phyloP scores from a whole-genome alignment of 2,329 filamentous ascomycete species.

The Talaromyces sp. region DNA sequence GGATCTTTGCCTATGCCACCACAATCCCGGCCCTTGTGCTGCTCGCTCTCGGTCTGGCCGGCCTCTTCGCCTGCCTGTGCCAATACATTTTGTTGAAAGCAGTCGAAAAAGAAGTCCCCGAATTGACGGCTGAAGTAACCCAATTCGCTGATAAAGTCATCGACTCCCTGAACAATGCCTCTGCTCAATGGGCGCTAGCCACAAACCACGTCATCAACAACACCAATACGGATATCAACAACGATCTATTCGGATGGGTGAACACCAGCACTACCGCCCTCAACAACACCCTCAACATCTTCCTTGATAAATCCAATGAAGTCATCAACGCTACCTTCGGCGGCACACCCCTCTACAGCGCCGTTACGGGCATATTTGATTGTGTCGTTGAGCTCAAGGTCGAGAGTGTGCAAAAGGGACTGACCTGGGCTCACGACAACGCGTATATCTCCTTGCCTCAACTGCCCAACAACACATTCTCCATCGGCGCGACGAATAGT shows the following conservation, averaged over 20 bases:
- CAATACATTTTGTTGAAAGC: conserved; percentile 73
- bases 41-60: conserved; percentile 75
- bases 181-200: conserved; percentile 69
- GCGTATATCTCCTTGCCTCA: conserved; percentile 77
- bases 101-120: conserved; percentile 73
- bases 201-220: conserved; percentile 69
- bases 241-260: conserved; percentile 82
- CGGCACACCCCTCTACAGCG: conserved; percentile 72
- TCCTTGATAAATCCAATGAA: conserved; percentile 72
- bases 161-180: conserved; percentile 66
- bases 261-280: conserved; percentile 76
- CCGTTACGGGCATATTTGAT: conserved; percentile 74
- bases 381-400: conserved; percentile 90
- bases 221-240: conserved; percentile 71
- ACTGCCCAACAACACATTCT: conserved; percentile 78
- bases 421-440: conserved; percentile 91
- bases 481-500: conserved; percentile 65
- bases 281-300: conserved; percentile 79
- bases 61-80: conserved; percentile 76
- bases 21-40: conserved; percentile 82
- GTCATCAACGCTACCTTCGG: conserved; percentile 76
- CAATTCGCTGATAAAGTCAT: conserved; percentile 78
- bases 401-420: conserved; percentile 73
- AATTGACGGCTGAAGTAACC: conserved; percentile 69
- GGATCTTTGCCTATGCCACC: conserved; percentile 84